Evolutionary conservation across 148 eudicot genomes (phyloP).

Genomic region (Chenopodium formosanum): DNA sequence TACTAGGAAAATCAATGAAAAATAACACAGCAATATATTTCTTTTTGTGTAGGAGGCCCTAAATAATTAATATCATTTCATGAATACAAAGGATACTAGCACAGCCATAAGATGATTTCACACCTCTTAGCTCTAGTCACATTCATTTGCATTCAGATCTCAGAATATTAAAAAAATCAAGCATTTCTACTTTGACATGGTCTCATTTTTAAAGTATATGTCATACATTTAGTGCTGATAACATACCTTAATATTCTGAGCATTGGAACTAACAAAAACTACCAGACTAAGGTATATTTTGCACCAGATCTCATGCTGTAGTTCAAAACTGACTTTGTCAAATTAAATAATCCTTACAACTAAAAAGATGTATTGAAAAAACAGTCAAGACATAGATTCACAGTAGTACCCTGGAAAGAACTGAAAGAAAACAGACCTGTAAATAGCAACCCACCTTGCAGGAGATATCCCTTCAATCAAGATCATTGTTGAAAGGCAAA

Average conservation of each 20-base stretch:
- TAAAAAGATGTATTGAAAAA: neutral
- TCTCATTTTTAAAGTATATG: neutral
- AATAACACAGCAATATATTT: neutral
- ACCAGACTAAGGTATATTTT: neutral
- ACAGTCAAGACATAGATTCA: neutral
- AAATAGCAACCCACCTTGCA: constrained; percentile 17
- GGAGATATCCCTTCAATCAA: constrained; percentile 11
- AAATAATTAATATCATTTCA: neutral
- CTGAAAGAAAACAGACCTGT: neutral
- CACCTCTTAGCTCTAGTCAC: neutral
- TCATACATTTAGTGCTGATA: too few species aligned
- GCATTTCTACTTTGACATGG: neutral
- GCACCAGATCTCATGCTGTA: neutral
- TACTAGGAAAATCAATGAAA: too few species aligned
- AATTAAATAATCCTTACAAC: neutral
- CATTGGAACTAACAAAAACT: neutral
- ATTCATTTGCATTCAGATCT: neutral
- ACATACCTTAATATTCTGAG: neutral
- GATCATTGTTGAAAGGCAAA: neutral
- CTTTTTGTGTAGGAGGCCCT: neutral
- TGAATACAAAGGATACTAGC: neutral
- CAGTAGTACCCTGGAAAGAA: neutral
- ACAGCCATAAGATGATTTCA: neutral
- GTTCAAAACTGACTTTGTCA: neutral
- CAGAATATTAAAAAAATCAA: neutral